Evolutionary conservation across 139 green algal species (phyloP).

Genomic region (Tetradesmus lagerheimii): DNA sequence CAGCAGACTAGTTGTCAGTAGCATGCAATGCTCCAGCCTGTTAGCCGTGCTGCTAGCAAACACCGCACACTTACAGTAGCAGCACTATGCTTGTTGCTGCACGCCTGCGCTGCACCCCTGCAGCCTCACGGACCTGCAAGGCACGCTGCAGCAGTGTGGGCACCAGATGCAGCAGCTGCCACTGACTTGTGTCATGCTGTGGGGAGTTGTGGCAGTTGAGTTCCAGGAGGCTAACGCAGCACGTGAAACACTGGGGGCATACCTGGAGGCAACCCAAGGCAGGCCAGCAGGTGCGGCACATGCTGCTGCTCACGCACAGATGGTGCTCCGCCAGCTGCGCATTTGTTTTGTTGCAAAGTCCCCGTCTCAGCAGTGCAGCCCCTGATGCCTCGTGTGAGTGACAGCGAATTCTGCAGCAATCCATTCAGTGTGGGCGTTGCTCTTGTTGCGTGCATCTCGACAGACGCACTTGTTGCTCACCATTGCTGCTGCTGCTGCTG

Average conservation of each 20-base stretch:
- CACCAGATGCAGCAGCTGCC: not conserved
- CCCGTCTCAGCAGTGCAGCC: too few species aligned
- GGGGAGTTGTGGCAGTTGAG: conserved; percentile 41
- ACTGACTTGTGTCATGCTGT: not conserved
- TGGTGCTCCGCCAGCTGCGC: not conserved
- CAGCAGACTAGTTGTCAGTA: too few species aligned
- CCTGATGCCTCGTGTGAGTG: too few species aligned
- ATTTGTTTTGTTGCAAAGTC: not conserved
- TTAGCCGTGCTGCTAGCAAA: not conserved
- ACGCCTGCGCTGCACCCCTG: not conserved
- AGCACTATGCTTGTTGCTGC: not conserved
- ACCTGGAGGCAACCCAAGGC: not conserved
- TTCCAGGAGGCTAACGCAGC: not conserved
- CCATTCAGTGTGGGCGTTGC: too few species aligned
- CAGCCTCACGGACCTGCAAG: conserved; percentile 38
- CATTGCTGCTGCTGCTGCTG: not conserved
- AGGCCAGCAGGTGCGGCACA: not conserved
- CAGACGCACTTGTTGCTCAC: too few species aligned
- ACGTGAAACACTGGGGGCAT: not conserved
- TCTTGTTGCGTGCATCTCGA: too few species aligned
- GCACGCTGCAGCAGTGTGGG: not conserved
- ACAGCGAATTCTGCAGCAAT: too few species aligned
- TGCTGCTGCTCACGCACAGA: not conserved
- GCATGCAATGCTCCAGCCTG: not conserved
- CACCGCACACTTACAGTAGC: not conserved